Evolutionary conservation across 345 rosid genomes (phyloP).

Genomic region (Eucalyptus decipiens): DNA sequence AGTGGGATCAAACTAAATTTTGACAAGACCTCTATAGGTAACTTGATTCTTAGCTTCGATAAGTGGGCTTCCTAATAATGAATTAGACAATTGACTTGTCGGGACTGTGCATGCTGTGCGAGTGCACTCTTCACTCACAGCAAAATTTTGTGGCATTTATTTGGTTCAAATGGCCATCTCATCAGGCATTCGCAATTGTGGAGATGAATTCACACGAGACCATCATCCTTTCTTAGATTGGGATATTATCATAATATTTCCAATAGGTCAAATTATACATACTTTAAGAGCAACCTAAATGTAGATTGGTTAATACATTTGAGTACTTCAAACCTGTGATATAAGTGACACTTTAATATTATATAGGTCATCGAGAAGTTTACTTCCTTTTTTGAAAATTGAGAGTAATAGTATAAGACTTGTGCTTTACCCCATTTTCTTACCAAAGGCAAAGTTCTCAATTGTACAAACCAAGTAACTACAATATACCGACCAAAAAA

Average conservation of each 20-base stretch:
- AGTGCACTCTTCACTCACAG: not conserved
- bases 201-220: not conserved
- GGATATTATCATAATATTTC: not conserved
- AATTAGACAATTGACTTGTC: not conserved
- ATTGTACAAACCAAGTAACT: not conserved
- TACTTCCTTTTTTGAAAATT: not conserved
- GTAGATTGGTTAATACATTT: not conserved
- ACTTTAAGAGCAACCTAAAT: not conserved
- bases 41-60: not conserved
- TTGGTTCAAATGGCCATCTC: not conserved
- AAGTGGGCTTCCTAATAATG: not conserved
- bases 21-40: not conserved
- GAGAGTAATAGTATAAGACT: not conserved
- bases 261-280: not conserved
- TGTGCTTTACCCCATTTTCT: not conserved
- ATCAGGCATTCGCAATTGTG: accelerated
- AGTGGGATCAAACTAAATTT: not conserved
- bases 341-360: not conserved
- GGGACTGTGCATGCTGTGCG: not conserved
- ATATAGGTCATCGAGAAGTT: not conserved
- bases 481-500: not conserved
- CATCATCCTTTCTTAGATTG: not conserved
- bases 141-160: not conserved
- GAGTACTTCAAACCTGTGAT: not conserved
- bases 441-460: not conserved